Base-by-base conservation (phyloP, 106 monocot genomes). In the Allium sativum region DNA sequence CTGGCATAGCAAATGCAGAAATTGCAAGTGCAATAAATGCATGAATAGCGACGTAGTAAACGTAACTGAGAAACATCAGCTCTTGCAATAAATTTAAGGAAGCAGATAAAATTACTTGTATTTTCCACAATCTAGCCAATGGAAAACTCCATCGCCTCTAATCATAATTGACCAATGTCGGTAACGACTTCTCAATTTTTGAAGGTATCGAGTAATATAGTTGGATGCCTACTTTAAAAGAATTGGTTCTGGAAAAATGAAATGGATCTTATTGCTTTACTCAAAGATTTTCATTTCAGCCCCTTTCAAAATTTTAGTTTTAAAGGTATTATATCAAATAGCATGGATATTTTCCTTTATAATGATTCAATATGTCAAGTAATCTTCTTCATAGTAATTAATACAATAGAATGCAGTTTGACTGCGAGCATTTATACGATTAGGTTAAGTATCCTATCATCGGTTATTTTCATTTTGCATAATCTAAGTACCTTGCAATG, bases 401-500 rank as follows among this genome's bases (percentile, higher is more conserved):
- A 67, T 81, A 73, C 62, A 73, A 88, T 53, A 78, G 44, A 7
- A 40, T 76, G 42, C 78, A 79, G 18, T 71, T 77, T 31, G 75
- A 70, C 48, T 61, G 61, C 47, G 87, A 80, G 17, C 69, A 76
- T 67, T 58, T 74, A n/a, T 75, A 62, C 64, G 84, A 93, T 7
- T 40, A 68, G 14, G 40, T 68, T 57, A 78, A 81, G 17, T 78
- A 77, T 42, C 76, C 76, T 7, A 67, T 71, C 13, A 57, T 70
- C 18, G 79, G 82, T 55, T 77, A 73, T 20, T 77, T 70, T 18
- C 82, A 82, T 56, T 89, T 82, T 70, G 78, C 87, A 21, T 82
- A 66, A 71, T 31, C 5, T 31, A 31, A 3, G 31, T 31, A 46
- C 16, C 69, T 42, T 40, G 58, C 45, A 59, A 31, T 1, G 31